A percentile compares a stretch with the other conserved stretches of the same genome.
Conservation (phyloP, 345 rosid species). For the Eutrema yunnanense region DNA sequence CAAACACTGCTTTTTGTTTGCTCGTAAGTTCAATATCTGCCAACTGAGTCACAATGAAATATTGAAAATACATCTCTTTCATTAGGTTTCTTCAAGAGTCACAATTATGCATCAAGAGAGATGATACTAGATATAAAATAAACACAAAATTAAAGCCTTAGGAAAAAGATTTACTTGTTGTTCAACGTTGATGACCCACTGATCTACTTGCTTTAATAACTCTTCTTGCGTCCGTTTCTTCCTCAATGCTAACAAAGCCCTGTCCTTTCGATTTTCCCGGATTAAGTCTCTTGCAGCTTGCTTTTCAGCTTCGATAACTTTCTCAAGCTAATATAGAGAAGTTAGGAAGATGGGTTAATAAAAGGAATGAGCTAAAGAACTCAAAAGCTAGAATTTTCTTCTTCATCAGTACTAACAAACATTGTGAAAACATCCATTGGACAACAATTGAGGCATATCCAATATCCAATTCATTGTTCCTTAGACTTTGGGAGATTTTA, state of each 20-base stretch:
- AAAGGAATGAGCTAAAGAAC: neutral
- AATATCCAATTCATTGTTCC: neutral
- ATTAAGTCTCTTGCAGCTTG: constrained; percentile 85
- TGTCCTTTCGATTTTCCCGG: constrained; percentile 70
- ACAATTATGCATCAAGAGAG: neutral
- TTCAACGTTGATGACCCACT: constrained; percentile 94
- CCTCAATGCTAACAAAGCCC: constrained; percentile 89
- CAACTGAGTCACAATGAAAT: constrained; percentile 43
- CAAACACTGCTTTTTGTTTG: constrained; percentile 95
- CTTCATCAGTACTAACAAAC: neutral
- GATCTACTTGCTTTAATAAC: constrained; percentile 80
- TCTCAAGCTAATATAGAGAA: constrained; percentile 49
- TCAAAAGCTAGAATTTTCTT: neutral
- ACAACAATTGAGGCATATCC: neutral
- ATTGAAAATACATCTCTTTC: neutral
- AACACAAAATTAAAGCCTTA: neutral
- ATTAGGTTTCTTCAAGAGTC: neutral
- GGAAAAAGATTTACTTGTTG: constrained; percentile 55
- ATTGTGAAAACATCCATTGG: neutral
- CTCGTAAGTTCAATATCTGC: constrained; percentile 92
- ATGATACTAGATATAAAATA: neutral
- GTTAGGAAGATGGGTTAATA: neutral
- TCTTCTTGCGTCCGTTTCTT: constrained; percentile 96
- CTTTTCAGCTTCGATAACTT: constrained; percentile 84
- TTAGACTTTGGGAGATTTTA: neutral